Evolutionary conservation across 306 rosid genomes (phyloP).

Genomic region (Prunus armeniaca): DNA sequence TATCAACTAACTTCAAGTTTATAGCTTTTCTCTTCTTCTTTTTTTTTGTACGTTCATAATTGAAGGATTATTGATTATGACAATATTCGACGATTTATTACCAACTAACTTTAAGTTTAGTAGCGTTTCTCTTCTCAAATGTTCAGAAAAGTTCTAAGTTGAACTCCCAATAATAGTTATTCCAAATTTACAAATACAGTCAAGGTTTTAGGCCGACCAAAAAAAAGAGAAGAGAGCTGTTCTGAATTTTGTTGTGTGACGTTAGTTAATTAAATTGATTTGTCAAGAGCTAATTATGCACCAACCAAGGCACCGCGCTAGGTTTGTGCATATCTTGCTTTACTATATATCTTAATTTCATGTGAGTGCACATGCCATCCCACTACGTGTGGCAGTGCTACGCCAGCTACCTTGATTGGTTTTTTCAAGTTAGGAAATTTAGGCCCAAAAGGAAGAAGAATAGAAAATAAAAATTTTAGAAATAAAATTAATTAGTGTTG

Average conservation of each 20-base stretch:
- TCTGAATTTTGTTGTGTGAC: neutral
- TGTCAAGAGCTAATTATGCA: neutral
- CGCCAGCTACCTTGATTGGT: neutral
- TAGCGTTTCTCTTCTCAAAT: no score
- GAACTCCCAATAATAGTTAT: no score
- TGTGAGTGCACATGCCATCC: conserved; percentile 20
- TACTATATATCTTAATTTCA: conserved; percentile 2
- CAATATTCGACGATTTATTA: no score
- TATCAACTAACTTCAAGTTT: no score
- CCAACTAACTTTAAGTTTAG: no score
- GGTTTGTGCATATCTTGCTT: conserved; percentile 13
- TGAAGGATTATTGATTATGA: no score
- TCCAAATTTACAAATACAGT: no score
- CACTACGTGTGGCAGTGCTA: conserved; percentile 16
- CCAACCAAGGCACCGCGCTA: neutral
- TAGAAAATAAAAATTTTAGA: neutral
- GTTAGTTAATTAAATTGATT: neutral
- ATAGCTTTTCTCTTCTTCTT: no score
- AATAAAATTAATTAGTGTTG: neutral
- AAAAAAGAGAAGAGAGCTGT: no score
- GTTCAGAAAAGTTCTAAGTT: no score
- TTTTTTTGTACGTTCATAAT: no score
- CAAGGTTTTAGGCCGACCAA: no score
- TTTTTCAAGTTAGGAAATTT: conserved; percentile 13
- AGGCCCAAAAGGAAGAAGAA: neutral